phyloP scores from a whole-genome alignment of 495 filamentous ascomycete species.

The Aspergillus saccharolyticus region DNA sequence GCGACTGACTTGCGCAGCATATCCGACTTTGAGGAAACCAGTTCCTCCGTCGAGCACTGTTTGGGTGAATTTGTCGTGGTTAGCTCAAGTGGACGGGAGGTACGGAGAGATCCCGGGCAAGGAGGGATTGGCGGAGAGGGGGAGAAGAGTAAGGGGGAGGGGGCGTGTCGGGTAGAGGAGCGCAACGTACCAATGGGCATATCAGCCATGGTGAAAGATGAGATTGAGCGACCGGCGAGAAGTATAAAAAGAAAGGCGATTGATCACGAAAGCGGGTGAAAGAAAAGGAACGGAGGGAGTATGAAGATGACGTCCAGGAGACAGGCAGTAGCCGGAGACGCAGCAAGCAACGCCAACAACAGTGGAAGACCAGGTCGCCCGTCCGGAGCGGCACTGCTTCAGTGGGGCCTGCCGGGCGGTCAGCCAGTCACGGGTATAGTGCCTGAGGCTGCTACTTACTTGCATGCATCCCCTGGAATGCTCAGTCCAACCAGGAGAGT shows the following conservation, averaged over 20 bases:
- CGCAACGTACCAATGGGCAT: slow-evolving; percentile 61
- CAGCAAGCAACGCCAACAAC: neutral
- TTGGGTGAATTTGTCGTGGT: slow-evolving; percentile 16
- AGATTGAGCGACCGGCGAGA: neutral
- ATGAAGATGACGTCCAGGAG: slow-evolving; percentile 12
- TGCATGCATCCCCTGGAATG: neutral
- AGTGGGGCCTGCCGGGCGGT: neutral
- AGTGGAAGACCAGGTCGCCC: neutral
- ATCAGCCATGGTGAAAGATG: slow-evolving; percentile 55
- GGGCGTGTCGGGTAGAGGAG: slow-evolving; percentile 7
- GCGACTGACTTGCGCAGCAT: slow-evolving; percentile 71
- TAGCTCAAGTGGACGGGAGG: slow-evolving; percentile 22
- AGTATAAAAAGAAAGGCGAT: neutral
- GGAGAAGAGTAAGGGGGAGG: slow-evolving; percentile 3
- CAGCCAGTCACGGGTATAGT: neutral
- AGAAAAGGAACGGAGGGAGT: slow-evolving; percentile 13
- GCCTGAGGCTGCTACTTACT: neutral
- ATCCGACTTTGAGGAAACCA: slow-evolving; percentile 98
- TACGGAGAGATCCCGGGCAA: slow-evolving; percentile 3
- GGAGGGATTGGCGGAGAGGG: slow-evolving; percentile 22
- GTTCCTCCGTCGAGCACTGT: slow-evolving; percentile 99
- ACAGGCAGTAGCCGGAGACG: neutral
- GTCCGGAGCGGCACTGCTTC: neutral
- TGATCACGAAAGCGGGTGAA: slow-evolving; percentile 20
- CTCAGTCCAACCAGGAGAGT: no score